Percentiles rank a stretch among this genome's conserved stretches.
Conservation (phyloP, 2,329 filamentous ascomycete genomes). For the Scedosporium aurantiacum region DNA sequence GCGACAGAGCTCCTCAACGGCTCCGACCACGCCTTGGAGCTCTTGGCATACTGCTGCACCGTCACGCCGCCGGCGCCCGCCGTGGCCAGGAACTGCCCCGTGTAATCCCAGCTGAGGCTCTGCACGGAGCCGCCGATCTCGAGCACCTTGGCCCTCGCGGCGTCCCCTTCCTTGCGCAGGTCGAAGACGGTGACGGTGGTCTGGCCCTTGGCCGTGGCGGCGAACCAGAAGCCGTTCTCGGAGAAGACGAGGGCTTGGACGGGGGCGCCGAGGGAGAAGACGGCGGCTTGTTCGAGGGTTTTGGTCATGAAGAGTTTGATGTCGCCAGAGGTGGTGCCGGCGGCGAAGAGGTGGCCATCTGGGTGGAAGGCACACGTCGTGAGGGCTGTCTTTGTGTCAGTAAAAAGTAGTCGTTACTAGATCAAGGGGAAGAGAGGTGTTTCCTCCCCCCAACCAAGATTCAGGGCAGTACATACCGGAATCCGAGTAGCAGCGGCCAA, state of each 20-base stretch:
- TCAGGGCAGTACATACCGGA: slow-evolving; percentile 47
- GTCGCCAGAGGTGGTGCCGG: slow-evolving; percentile 66
- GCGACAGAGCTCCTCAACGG: slow-evolving; percentile 66
- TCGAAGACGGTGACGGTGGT: slow-evolving; percentile 81
- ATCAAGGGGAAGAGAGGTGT: neutral
- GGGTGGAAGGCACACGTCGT: slow-evolving; percentile 82
- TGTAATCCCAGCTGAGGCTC: slow-evolving; percentile 82
- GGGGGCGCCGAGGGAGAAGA: slow-evolving; percentile 57
- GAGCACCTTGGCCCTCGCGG: slow-evolving; percentile 69
- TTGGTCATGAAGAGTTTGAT: slow-evolving; percentile 86
- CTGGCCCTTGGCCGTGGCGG: slow-evolving; percentile 66
- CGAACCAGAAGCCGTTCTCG: slow-evolving; percentile 95
- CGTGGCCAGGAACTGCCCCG: slow-evolving; percentile 80
- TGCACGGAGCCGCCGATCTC: slow-evolving; percentile 72
- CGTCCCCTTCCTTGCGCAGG: slow-evolving; percentile 79
- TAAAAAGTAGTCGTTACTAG: slow-evolving; percentile 7
- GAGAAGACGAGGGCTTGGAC: slow-evolving; percentile 75
- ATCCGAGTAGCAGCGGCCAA: slow-evolving; percentile 71
- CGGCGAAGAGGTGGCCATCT: slow-evolving; percentile 87
- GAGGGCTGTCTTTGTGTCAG: slow-evolving; percentile 41
- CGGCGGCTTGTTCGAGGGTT: slow-evolving; percentile 63
- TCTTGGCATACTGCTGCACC: slow-evolving; percentile 83
- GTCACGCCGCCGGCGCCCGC: slow-evolving; percentile 70
- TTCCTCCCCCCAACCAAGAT: too few relatives aligned
- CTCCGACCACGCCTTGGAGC: slow-evolving; percentile 80